Evolutionary conservation across 2,329 filamentous ascomycete genomes (phyloP).

Genomic region (Aspergillus sp.): DNA sequence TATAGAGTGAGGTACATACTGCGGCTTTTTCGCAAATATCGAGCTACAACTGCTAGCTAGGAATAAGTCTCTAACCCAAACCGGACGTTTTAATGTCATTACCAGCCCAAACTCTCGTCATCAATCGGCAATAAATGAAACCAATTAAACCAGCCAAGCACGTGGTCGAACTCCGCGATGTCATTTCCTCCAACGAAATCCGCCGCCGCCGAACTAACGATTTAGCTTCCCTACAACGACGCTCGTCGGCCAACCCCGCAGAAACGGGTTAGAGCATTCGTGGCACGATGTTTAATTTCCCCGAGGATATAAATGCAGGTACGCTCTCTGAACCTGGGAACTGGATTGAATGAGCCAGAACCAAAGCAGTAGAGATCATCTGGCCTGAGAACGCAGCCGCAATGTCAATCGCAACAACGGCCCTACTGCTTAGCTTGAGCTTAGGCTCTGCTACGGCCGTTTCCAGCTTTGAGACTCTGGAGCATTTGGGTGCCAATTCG

Average conservation of each 20-base stretch:
- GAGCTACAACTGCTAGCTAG: too few species aligned
- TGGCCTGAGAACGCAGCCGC: neutral
- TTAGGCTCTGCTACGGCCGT: slow-evolving; percentile 10
- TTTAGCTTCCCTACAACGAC: neutral
- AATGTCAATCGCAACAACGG: slow-evolving; percentile 8
- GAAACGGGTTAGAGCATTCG: neutral
- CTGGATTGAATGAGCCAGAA: too few species aligned
- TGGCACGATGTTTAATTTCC: neutral
- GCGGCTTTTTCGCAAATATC: too few species aligned
- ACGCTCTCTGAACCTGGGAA: too few species aligned
- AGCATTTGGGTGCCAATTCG: slow-evolving; percentile 54
- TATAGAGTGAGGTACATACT: neutral
- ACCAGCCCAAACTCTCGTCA: neutral
- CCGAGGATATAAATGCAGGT: neutral
- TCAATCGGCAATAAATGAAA: neutral
- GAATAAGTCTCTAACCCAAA: neutral
- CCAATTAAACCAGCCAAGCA: neutral
- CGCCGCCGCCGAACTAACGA: neutral
- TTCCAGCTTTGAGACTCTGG: slow-evolving; percentile 38
- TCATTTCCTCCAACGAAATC: neutral
- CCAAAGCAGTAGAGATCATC: neutral
- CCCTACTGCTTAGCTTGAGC: slow-evolving; percentile 7
- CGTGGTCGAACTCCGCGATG: neutral
- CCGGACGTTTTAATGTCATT: too few species aligned
- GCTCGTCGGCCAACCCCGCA: neutral